A percentile compares a stretch with the other conserved stretches of the same genome.
phyloP scores from a whole-genome alignment of 495 filamentous ascomycete species.

The Lasiosphaeriaceae sp. region DNA sequence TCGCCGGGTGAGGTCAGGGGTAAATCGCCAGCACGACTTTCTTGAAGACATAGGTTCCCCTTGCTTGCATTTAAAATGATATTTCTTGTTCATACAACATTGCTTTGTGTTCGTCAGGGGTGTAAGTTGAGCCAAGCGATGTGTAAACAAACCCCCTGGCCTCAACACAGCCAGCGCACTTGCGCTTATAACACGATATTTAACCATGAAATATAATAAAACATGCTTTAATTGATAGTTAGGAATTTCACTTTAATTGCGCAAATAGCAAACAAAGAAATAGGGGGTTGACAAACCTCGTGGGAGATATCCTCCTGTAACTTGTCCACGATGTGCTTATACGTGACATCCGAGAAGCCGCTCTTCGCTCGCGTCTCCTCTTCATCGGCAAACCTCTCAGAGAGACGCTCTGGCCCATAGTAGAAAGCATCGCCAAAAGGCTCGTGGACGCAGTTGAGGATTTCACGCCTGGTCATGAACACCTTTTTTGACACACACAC shows the following conservation, averaged over 20 bases:
- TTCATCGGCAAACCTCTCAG: slow-evolving; percentile 69
- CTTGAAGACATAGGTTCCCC: too few species aligned
- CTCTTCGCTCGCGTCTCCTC: slow-evolving; percentile 62
- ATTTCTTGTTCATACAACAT: not conserved
- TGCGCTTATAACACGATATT: not conserved
- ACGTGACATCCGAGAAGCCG: slow-evolving; percentile 75
- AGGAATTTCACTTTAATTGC: not conserved
- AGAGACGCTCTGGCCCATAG: slow-evolving; percentile 84
- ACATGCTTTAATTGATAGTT: not conserved
- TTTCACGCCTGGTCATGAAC: slow-evolving; percentile 88
- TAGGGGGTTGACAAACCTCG: slow-evolving; percentile 37
- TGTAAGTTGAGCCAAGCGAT: not conserved
- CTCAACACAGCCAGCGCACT: not conserved
- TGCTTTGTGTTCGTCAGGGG: not conserved
- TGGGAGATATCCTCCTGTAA: slow-evolving; percentile 58
- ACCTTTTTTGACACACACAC: too few species aligned
- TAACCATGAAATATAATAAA: not conserved
- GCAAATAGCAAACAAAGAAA: slow-evolving; percentile 5
- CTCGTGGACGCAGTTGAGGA: slow-evolving; percentile 81
- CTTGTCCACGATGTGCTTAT: slow-evolving; percentile 66
- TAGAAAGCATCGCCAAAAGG: slow-evolving; percentile 97
- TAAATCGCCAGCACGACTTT: too few species aligned
- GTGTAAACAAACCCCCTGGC: not conserved
- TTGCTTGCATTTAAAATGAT: too few species aligned
- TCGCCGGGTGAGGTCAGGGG: not conserved